phyloP scores from a whole-genome alignment of 345 rosid genomes.

The Sapria himalayana region DNA sequence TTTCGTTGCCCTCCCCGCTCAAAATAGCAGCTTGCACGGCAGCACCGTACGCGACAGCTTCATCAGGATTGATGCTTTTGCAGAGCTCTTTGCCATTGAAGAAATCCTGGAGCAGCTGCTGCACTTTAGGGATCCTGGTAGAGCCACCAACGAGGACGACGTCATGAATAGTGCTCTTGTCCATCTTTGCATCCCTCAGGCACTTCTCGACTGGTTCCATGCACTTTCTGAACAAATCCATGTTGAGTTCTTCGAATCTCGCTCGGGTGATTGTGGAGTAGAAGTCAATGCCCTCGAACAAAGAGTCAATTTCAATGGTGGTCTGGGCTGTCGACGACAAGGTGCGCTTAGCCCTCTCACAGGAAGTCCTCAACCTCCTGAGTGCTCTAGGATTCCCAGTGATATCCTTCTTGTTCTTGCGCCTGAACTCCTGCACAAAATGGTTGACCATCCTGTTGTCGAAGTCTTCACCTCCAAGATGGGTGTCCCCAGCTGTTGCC shows the following conservation, averaged over 20 bases:
- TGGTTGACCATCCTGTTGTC: conserved; percentile 70
- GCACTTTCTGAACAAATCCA: conserved; percentile 53
- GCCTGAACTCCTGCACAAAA: conserved; percentile 52
- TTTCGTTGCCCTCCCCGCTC: conserved; percentile 65
- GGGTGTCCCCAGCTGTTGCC: conserved; percentile 64
- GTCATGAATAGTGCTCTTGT: conserved; percentile 46
- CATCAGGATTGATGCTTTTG: conserved; percentile 67
- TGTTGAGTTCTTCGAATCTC: conserved; percentile 53
- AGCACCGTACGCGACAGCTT: conserved; percentile 79
- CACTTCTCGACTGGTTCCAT: conserved; percentile 62
- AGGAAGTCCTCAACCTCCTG: conserved; percentile 56
- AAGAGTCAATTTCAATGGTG: conserved; percentile 52
- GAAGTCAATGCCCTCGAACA: conserved; percentile 52
- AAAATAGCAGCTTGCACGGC: conserved; percentile 75
- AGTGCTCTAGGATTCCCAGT: conserved; percentile 57
- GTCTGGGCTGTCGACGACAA: conserved; percentile 54
- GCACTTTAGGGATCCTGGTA: conserved; percentile 66
- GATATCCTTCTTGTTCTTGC: conserved; percentile 51
- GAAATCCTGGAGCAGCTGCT: conserved; percentile 51
- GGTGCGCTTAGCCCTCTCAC: conserved; percentile 55
- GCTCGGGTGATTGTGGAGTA: conserved; percentile 51
- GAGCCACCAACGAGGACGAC: conserved; percentile 65
- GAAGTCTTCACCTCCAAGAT: conserved; percentile 64
- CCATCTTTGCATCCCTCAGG: conserved; percentile 57
- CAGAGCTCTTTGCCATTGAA: conserved; percentile 72